These are phyloP conservation scores for Malassezia nana DNA, from an alignment of 1,284 basidiomycete species.

Conservation along the genomic window DNA sequence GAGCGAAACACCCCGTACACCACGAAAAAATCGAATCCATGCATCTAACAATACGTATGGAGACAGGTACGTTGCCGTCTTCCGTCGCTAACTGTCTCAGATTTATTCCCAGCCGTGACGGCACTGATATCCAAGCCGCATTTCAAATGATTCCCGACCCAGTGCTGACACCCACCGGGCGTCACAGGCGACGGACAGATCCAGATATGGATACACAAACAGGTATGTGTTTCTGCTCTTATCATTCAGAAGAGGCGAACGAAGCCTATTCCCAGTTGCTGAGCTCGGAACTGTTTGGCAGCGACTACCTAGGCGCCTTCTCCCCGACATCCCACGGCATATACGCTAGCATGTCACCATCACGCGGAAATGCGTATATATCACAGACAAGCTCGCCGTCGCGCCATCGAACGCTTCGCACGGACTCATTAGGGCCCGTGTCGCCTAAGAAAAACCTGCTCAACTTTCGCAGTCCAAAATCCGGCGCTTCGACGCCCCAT, in stretches of 20 bases:
- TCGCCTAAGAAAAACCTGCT: slow-evolving; percentile 52
- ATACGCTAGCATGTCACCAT: slow-evolving; percentile 1
- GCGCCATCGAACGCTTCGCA: not conserved
- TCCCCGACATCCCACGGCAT: slow-evolving; percentile 1
- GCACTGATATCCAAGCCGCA: slow-evolving; percentile 51
- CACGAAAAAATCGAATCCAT: slow-evolving; percentile 1
- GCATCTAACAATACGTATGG: slow-evolving; percentile 1
- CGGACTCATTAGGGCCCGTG: slow-evolving; percentile 22
- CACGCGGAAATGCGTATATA: not conserved
- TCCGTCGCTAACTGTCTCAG: slow-evolving; percentile 18
- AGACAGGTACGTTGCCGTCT: slow-evolving; percentile 11
- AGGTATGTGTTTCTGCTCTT: slow-evolving; percentile 15
- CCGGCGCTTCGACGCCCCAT: slow-evolving; percentile 27
- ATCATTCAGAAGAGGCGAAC: slow-evolving; percentile 52
- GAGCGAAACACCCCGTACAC: not conserved
- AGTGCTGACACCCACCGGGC: slow-evolving; percentile 29
- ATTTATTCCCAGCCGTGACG: slow-evolving; percentile 54
- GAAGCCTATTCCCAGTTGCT: slow-evolving; percentile 53
- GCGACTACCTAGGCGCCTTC: slow-evolving; percentile 12
- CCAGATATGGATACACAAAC: slow-evolving; percentile 40
- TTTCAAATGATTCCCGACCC: slow-evolving; percentile 52
- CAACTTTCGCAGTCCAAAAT: slow-evolving; percentile 46
- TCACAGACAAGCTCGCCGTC: slow-evolving; percentile 5
- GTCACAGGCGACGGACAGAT: slow-evolving; percentile 33
- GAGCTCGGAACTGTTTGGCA: slow-evolving; percentile 53